phyloP scores from a whole-genome alignment of 345 rosid genomes.

The Salix caprea region DNA sequence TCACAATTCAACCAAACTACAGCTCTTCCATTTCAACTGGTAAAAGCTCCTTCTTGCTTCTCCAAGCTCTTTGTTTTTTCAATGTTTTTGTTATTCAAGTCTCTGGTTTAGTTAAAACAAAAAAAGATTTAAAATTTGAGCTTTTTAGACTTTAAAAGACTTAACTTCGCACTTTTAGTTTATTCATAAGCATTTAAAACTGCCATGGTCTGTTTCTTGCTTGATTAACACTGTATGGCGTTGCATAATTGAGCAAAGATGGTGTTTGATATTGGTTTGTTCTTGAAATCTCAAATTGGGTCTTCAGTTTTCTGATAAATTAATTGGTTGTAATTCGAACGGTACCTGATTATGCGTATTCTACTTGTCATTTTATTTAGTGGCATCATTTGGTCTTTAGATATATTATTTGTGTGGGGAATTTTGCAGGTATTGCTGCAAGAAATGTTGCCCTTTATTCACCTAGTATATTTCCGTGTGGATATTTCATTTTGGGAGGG shows the following conservation, averaged over 20 bases:
- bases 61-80: background rate
- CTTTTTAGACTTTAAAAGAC: background rate
- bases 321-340: no score
- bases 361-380: no score
- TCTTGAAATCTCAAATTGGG: background rate
- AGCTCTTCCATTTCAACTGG: conserved; percentile 26
- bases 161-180: background rate
- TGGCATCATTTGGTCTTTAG: background rate
- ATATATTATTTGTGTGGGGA: background rate
- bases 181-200: background rate
- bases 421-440: conserved; percentile 43
- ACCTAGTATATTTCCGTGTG: conserved; percentile 31
- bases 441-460: conserved; percentile 29
- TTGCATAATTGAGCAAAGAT: background rate
- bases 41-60: conserved; percentile 1
- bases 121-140: background rate
- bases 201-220: background rate
- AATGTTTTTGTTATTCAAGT: background rate
- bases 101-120: background rate
- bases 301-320: no score
- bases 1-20: conserved; percentile 5
- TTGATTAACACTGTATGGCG: background rate
- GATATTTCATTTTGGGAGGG: conserved; percentile 17
- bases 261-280: conserved; percentile 7
- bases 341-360: no score